Evolutionary conservation across 768 basidiomycete genomes (phyloP).

Genomic region (Solioccasus polychromus): DNA sequence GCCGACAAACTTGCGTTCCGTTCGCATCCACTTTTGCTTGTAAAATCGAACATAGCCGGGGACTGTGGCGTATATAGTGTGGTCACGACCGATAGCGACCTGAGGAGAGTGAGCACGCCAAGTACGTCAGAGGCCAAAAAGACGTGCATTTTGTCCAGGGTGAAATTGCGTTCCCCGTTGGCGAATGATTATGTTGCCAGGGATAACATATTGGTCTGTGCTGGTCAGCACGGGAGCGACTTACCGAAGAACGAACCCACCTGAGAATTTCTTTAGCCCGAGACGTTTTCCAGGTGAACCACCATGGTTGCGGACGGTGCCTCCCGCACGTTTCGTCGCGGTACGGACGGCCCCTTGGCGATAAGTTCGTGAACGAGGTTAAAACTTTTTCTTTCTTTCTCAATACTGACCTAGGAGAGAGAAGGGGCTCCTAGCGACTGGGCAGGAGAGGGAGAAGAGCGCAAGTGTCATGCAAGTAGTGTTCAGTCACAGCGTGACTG

Average conservation of each 20-base stretch:
- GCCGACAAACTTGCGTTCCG: slow-evolving; percentile 78
- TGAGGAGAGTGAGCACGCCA: slow-evolving; percentile 30
- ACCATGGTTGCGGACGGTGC: slow-evolving; percentile 89
- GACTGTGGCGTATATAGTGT: slow-evolving; percentile 86
- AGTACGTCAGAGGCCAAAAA: neutral
- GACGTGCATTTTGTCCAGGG: slow-evolving; percentile 85
- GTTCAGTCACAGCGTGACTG: slow-evolving; percentile 15
- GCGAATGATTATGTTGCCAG: slow-evolving; percentile 94
- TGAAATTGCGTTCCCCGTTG: slow-evolving; percentile 93
- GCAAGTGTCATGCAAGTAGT: slow-evolving; percentile 14
- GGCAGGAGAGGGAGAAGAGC: slow-evolving; percentile 44
- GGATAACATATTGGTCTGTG: slow-evolving; percentile 84
- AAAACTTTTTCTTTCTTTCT: too few species aligned
- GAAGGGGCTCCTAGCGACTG: slow-evolving; percentile 46
- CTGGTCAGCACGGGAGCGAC: slow-evolving; percentile 7
- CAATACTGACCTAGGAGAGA: slow-evolving; percentile 35
- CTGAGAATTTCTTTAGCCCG: slow-evolving; percentile 95
- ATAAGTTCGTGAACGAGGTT: slow-evolving; percentile 8
- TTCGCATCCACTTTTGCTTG: slow-evolving; percentile 70
- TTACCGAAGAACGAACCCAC: slow-evolving; percentile 39
- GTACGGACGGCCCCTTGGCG: slow-evolving; percentile 70
- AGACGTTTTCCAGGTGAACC: slow-evolving; percentile 91
- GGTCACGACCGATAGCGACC: slow-evolving; percentile 92
- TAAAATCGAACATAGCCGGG: slow-evolving; percentile 97
- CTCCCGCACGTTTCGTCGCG: slow-evolving; percentile 95